Evolutionary conservation across 352 stramenopile genomes (phyloP).

Genomic region (Hyphochytrium catenoides): DNA sequence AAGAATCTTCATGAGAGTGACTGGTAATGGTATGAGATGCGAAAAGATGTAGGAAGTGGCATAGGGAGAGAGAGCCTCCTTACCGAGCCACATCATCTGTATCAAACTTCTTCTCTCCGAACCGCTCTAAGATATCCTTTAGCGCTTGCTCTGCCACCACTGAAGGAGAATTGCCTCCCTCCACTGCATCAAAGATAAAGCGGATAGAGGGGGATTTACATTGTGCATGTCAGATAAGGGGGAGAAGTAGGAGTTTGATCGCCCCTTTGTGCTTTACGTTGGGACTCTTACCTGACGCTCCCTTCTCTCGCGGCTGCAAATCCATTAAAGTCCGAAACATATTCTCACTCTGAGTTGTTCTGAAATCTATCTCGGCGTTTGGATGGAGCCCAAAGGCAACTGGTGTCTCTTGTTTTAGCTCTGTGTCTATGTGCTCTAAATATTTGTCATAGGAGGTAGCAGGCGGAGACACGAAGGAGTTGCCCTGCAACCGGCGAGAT

Average conservation of each 20-base stretch:
- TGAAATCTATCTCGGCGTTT: conserved; percentile 48
- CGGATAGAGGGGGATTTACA: background rate
- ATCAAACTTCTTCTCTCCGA: conserved; percentile 57
- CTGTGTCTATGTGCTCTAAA: conserved; percentile 39
- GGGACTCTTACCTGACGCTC: conserved; percentile 1
- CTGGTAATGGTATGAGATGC: no score
- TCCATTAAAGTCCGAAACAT: conserved; percentile 61
- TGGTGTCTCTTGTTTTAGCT: conserved; percentile 32
- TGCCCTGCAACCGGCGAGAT: no score
- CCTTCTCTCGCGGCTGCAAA: conserved; percentile 31
- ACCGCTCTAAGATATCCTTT: conserved; percentile 40
- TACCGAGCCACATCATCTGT: conserved; percentile 60
- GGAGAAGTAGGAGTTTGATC: background rate
- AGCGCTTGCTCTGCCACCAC: conserved; percentile 26
- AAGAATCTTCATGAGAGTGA: no score
- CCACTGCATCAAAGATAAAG: conserved; percentile 7
- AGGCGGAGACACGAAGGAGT: conserved; percentile 40
- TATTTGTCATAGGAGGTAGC: conserved; percentile 81
- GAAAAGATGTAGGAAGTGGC: conserved; percentile 49
- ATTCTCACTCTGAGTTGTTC: conserved; percentile 37
- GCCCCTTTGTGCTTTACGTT: background rate
- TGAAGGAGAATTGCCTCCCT: conserved; percentile 22
- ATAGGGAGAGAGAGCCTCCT: no score
- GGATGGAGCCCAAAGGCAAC: conserved; percentile 39
- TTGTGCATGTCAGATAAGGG: background rate